These are phyloP conservation scores for Mycena galericulata DNA, from an alignment of 768 basidiomycete genomes.

Conservation along the genomic window DNA sequence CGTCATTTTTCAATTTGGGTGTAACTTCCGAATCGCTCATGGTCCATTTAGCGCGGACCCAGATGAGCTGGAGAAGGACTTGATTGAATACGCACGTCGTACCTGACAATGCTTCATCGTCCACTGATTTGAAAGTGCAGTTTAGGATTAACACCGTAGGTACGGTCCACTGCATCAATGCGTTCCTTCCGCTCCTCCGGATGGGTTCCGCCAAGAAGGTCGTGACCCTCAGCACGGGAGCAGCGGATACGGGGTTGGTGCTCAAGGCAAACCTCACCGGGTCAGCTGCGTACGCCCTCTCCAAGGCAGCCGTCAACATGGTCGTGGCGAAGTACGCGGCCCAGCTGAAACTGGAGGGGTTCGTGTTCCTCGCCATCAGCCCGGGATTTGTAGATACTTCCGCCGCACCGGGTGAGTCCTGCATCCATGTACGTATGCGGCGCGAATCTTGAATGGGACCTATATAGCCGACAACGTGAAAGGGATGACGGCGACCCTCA, in stretches of 20 bases:
- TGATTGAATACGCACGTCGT: conserved; percentile 9
- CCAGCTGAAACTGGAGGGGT: conserved; percentile 45
- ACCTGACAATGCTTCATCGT: background rate
- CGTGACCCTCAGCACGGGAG: conserved; percentile 45
- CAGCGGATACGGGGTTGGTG: conserved; percentile 44
- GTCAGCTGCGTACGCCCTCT: conserved; percentile 44
- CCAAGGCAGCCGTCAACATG: conserved; percentile 54
- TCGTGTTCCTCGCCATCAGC: conserved; percentile 50
- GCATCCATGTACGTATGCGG: background rate
- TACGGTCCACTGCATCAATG: conserved; percentile 12
- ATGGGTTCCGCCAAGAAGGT: conserved; percentile 41
- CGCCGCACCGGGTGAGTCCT: background rate
- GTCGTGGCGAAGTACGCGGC: conserved; percentile 51
- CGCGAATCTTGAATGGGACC: background rate
- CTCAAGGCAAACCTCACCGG: conserved; percentile 24
- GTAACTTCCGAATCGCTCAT: background rate
- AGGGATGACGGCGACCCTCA: background rate
- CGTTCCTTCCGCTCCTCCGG: conserved; percentile 19
- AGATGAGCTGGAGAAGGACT: conserved; percentile 11
- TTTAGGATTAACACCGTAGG: conserved; percentile 18
- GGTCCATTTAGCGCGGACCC: background rate
- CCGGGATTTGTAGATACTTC: conserved; percentile 53
- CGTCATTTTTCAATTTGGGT: background rate
- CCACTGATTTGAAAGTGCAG: background rate
- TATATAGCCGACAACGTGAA: background rate